Percentiles rank a stretch among this genome's conserved stretches.
Evolutionary conservation across 2,329 filamentous ascomycete genomes (phyloP).

Genomic region (Remersonia thermophila): DNA sequence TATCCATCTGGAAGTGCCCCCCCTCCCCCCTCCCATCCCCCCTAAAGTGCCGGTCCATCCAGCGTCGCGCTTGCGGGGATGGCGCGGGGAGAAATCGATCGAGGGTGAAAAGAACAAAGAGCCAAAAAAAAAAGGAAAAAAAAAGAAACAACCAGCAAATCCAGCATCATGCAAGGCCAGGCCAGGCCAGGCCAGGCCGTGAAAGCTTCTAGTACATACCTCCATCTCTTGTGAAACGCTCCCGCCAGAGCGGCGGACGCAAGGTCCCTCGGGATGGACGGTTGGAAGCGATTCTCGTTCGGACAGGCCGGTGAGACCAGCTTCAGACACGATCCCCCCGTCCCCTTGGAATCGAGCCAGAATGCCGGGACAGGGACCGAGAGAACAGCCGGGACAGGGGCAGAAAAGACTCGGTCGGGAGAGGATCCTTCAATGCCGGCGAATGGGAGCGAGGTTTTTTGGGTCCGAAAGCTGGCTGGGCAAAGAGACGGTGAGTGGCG

Average conservation of each 20-base stretch:
- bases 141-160: not conserved
- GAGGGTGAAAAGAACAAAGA: not conserved
- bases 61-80: slow-evolving; percentile 6
- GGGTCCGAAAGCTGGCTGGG: not conserved
- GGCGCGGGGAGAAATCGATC: not conserved
- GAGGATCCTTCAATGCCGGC: not conserved
- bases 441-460: slow-evolving; percentile 4
- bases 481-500: not conserved
- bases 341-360: too few relatives aligned
- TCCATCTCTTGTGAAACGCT: slow-evolving; percentile 8
- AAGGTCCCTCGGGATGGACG: slow-evolving; percentile 3
- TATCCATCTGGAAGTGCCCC: too few relatives aligned
- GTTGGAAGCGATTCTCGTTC: slow-evolving; percentile 4
- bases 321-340: slow-evolving; percentile 5
- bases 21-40: too few relatives aligned
- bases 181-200: not conserved
- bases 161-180: not conserved
- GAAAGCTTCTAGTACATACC: slow-evolving; percentile 4
- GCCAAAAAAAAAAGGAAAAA: not conserved
- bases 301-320: slow-evolving; percentile 1
- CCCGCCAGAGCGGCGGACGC: not conserved
- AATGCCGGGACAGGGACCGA: slow-evolving; percentile 3
- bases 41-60: slow-evolving; percentile 1
- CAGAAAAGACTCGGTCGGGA: not conserved
- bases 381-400: not conserved